Evolutionary conservation across 768 basidiomycete species (phyloP).

Genomic region (Russula emetica): DNA sequence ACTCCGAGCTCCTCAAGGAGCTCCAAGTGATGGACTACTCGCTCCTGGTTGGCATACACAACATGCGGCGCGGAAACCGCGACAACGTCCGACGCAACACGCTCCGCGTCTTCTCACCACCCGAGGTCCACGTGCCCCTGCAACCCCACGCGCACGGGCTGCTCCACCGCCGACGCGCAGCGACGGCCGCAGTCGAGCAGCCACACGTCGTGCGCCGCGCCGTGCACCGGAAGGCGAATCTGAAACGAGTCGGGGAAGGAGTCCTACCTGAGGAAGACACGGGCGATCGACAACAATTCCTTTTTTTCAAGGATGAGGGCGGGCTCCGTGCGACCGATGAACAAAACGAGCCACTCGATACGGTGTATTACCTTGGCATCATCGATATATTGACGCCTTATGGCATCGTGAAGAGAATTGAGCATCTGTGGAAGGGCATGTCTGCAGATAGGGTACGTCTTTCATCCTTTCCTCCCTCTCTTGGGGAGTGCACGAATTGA

Average conservation of each 20-base stretch:
- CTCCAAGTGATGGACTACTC: slow-evolving; percentile 96
- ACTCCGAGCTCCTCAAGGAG: slow-evolving; percentile 77
- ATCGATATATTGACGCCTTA: slow-evolving; percentile 98
- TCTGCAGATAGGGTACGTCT: slow-evolving; percentile 76
- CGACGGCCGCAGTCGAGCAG: slow-evolving; percentile 52
- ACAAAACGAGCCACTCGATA: slow-evolving; percentile 62
- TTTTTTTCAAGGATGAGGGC: slow-evolving; percentile 97
- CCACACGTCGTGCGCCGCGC: slow-evolving; percentile 83
- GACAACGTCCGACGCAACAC: slow-evolving; percentile 91
- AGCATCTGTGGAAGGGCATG: slow-evolving; percentile 91
- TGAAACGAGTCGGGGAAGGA: slow-evolving; percentile 36
- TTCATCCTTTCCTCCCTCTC: slow-evolving; percentile 10
- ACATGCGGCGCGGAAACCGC: slow-evolving; percentile 82
- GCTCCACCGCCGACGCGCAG: slow-evolving; percentile 6
- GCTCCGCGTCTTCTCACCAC: slow-evolving; percentile 85
- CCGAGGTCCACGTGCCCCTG: slow-evolving; percentile 52
- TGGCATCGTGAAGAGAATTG: slow-evolving; percentile 65
- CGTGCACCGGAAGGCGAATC: slow-evolving; percentile 59
- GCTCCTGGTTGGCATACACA: slow-evolving; percentile 90
- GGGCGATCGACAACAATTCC: slow-evolving; percentile 64
- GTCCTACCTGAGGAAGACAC: slow-evolving; percentile 61
- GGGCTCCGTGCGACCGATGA: slow-evolving; percentile 90
- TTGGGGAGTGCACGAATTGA: background rate
- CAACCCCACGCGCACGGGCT: slow-evolving; percentile 51
- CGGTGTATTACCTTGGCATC: slow-evolving; percentile 90